Base-by-base conservation (phyloP, 2,329 filamentous ascomycete genomes). In the Knufia fluminis region DNA sequence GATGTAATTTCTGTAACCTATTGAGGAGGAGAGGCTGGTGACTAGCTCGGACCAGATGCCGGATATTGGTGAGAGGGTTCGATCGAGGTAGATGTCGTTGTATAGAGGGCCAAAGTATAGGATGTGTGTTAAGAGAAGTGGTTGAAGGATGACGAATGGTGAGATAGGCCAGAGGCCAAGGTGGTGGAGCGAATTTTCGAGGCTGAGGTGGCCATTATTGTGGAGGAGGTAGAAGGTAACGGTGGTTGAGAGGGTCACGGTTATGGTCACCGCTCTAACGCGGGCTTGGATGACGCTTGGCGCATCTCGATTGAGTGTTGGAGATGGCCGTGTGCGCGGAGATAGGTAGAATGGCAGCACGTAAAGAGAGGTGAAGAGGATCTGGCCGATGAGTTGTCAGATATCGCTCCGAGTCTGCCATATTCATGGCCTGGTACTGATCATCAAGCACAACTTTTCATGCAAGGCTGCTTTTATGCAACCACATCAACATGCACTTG, bases 281-380 rank as follows among this genome's bases (percentile, higher is more conserved):
- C 92, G 83, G 50, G 87, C 86, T 58, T 83, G 83, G 69, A 98
- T 97, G 45, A 94, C 88, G 9, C 85, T 83, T 8, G 90, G 88
- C 23, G 87, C 84, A 77, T 97, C 90, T 62, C 92, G 82, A 53
- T 86, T 86, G 23, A 94, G 77, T 48, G 76, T 79, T 22, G 80
- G 77, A 6, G 87, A 92, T 4, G 90, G 89, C 46, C 90, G 80
- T 3, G 91, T 94, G 17, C 80, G 76, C 3, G 80, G 68, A 17
- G 84, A 92, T 55, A 91, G 74, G 72, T 98, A 96, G 68, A 97
- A 88, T 20, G 92, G 91, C 2, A 86, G 71, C 60, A 98, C 86
- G 70, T 97, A 98, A 70, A 88, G 70, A 59, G 89, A 66, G n/a
- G 88, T 94, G 68, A 94, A 94, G 54, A 82, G 67, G 54, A 90